A percentile compares a stretch with the other conserved stretches of the same genome.
These are phyloP conservation scores for Kuraishia borneana DNA, from an alignment of 805 yeast species.

Conservation along the genomic window DNA sequence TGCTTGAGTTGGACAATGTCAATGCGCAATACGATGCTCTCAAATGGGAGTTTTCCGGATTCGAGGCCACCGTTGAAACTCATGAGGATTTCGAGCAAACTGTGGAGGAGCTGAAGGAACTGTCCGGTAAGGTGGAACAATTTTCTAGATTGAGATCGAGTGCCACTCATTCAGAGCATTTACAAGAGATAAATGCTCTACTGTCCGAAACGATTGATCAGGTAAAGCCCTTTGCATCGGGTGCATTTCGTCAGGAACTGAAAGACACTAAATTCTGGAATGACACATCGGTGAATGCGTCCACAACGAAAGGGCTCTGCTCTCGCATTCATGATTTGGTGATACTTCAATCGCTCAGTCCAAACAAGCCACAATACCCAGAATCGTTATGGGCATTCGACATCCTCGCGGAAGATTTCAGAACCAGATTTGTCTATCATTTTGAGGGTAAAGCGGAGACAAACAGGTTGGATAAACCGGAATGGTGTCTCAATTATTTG, in stretches of 20 bases:
- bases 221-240: conserved; percentile 1
- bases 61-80: conserved; percentile 3
- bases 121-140: too few relatives aligned
- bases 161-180: too few relatives aligned
- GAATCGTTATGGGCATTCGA: conserved; percentile 39
- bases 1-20: conserved; percentile 1
- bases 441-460: conserved; percentile 49
- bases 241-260: neutral
- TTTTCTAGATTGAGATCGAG: too few relatives aligned
- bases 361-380: conserved; percentile 23
- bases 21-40: conserved; percentile 3
- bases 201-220: conserved; percentile 1
- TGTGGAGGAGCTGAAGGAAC: neutral
- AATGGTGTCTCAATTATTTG: conserved; percentile 50
- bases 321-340: conserved; percentile 10
- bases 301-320: conserved; percentile 4
- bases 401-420: conserved; percentile 31
- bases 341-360: conserved; percentile 19
- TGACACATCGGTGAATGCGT: neutral
- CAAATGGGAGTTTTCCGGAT: conserved; percentile 1
- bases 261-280: neutral
- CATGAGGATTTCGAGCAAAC: conserved; percentile 2
- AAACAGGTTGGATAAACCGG: conserved; percentile 57
- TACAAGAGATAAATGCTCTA: neutral
- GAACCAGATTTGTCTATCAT: conserved; percentile 45